Evolutionary conservation across 2,329 filamentous ascomycete genomes (phyloP).

Genomic region (Ascochyta lentis): DNA sequence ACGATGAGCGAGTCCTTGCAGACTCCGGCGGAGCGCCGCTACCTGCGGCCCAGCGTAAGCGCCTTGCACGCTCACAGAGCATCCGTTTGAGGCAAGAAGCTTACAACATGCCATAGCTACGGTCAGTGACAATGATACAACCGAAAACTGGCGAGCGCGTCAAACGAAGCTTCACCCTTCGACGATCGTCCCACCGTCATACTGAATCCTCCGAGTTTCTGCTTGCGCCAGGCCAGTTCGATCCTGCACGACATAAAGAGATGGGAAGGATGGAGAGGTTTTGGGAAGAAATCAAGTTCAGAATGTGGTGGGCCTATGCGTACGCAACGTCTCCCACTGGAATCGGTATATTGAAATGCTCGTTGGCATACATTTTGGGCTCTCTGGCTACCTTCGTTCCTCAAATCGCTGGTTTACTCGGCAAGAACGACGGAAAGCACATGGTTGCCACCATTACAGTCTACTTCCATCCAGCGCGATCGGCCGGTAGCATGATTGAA

Average conservation of each 20-base stretch:
- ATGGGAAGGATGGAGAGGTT: slow-evolving; percentile 43
- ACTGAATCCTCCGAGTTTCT: slow-evolving; percentile 54
- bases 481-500: slow-evolving; percentile 87
- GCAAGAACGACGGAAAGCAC: slow-evolving; percentile 88
- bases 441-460: slow-evolving; percentile 92
- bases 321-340: slow-evolving; percentile 77
- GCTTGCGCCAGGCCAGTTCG: slow-evolving; percentile 38
- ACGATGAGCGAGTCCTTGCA: slow-evolving; percentile 42
- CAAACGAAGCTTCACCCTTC: slow-evolving; percentile 79
- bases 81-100: slow-evolving; percentile 6
- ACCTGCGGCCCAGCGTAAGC: slow-evolving; percentile 46
- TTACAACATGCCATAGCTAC: slow-evolving; percentile 60
- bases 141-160: slow-evolving; percentile 85
- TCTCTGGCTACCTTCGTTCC: slow-evolving; percentile 86
- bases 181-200: slow-evolving; percentile 53
- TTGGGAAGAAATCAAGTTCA: slow-evolving; percentile 45
- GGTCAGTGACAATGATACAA: slow-evolving; percentile 85
- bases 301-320: slow-evolving; percentile 52
- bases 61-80: slow-evolving; percentile 8
- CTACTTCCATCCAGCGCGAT: slow-evolving; percentile 90
- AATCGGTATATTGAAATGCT: slow-evolving; percentile 86
- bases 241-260: slow-evolving; percentile 38
- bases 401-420: slow-evolving; percentile 74
- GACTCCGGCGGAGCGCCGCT: slow-evolving; percentile 45
- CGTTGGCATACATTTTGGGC: slow-evolving; percentile 84